Evolutionary conservation across 1,139 yeast species (phyloP).

Genomic region (Blastobotrys malaysiensis): DNA sequence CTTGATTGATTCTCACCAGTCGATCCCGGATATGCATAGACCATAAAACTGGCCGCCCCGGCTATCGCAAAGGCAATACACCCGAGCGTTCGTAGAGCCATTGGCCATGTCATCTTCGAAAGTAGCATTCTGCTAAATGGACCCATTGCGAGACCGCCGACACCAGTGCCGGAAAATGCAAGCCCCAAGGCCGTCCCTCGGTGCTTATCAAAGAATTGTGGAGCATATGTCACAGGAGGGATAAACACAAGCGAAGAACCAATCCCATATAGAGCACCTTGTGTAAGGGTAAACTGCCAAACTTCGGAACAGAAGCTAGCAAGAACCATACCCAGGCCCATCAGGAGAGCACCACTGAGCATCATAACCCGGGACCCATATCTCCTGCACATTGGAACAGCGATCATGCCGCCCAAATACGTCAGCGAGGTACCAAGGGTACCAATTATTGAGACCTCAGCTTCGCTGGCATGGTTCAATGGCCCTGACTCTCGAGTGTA

Average conservation of each 20-base stretch:
- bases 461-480: constrained; percentile 12
- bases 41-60: constrained; percentile 16
- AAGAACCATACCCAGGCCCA: constrained; percentile 18
- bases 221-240: constrained; percentile 42
- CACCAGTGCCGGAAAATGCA: constrained; percentile 41
- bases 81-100: constrained; percentile 39
- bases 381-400: constrained; percentile 11
- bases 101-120: constrained; percentile 36
- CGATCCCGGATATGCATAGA: constrained; percentile 16
- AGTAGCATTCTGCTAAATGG: constrained; percentile 34
- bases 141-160: constrained; percentile 41
- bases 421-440: constrained; percentile 21
- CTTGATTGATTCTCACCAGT: background rate
- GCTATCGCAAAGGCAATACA: constrained; percentile 24
- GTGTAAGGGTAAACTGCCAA: constrained; percentile 36
- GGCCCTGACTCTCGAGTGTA: constrained; percentile 20
- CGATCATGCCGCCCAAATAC: constrained; percentile 12
- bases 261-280: constrained; percentile 38
- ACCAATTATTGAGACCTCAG: constrained; percentile 21
- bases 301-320: constrained; percentile 16
- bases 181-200: constrained; percentile 43
- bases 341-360: constrained; percentile 15
- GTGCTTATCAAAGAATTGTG: constrained; percentile 36
- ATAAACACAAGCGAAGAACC: constrained; percentile 39
- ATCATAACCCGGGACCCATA: constrained; percentile 11